phyloP scores from a whole-genome alignment of 345 rosid genomes.

The Bruguiera sexangula region DNA sequence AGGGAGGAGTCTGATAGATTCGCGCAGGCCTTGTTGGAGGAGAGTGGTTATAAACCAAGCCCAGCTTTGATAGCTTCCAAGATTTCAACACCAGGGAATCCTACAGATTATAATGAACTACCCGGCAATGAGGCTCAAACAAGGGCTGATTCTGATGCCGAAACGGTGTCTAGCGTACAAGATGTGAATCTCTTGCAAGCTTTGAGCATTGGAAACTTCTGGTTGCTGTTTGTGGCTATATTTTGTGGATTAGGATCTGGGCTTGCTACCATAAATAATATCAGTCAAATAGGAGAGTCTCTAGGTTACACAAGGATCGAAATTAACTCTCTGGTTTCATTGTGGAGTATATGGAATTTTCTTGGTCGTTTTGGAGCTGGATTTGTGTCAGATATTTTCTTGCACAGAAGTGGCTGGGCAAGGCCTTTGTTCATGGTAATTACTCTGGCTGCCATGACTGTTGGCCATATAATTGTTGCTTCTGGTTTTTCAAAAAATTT shows the following conservation, averaged over 20 bases:
- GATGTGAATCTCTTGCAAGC: slow-evolving; percentile 56
- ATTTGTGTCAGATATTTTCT: slow-evolving; percentile 60
- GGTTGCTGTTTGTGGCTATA: slow-evolving; percentile 72
- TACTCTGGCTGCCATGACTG: slow-evolving; percentile 51
- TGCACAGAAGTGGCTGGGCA: slow-evolving; percentile 62
- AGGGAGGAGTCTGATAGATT: slow-evolving; percentile 31
- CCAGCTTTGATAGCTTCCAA: slow-evolving; percentile 3
- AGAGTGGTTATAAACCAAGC: slow-evolving; percentile 21
- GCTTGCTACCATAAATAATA: slow-evolving; percentile 66
- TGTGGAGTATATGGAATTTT: slow-evolving; percentile 88
- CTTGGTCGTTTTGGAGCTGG: slow-evolving; percentile 92
- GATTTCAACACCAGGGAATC: slow-evolving; percentile 2
- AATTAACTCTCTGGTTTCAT: slow-evolving; percentile 64
- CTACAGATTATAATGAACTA: slow-evolving; percentile 21
- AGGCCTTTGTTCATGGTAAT: slow-evolving; percentile 72
- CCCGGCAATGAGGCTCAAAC: slow-evolving; percentile 21
- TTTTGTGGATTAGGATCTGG: slow-evolving; percentile 80
- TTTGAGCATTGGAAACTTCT: slow-evolving; percentile 46
- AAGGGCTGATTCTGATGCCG: slow-evolving; percentile 15
- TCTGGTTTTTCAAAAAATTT: slow-evolving; percentile 60
- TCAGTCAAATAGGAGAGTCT: slow-evolving; percentile 81
- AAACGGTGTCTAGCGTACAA: slow-evolving; percentile 14
- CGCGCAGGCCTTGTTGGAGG: slow-evolving; percentile 26
- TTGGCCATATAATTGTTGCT: slow-evolving; percentile 70
- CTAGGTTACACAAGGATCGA: slow-evolving; percentile 58